Evolutionary conservation across 495 filamentous ascomycete species (phyloP).

Genomic region (Tetracladium setigerum): DNA sequence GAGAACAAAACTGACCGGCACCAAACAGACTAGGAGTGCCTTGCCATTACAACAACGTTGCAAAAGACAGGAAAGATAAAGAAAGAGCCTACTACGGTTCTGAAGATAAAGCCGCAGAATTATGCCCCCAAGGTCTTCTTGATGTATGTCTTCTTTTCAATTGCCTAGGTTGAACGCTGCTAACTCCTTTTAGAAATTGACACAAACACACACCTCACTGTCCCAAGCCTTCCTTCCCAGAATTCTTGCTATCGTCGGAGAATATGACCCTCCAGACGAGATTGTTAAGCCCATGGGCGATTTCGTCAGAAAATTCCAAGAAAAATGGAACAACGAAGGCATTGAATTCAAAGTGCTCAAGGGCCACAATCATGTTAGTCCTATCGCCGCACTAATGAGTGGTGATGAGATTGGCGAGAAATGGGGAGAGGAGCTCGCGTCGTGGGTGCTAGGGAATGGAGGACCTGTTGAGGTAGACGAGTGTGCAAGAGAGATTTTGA

Average conservation of each 20-base stretch:
- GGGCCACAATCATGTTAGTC: conserved; percentile 39
- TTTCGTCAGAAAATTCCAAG: conserved; percentile 24
- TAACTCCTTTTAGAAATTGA: no score
- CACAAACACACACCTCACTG: no score
- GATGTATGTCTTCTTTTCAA: no score
- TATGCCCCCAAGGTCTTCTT: no score
- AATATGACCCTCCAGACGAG: conserved; percentile 31
- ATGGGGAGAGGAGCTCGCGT: conserved; percentile 30
- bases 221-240: conserved; percentile 6
- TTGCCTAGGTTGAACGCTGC: no score
- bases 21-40: no score
- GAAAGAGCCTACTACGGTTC: no score
- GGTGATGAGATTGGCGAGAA: conserved; percentile 32
- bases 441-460: conserved; percentile 18
- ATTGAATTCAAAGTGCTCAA: conserved; percentile 24
- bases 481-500: no score
- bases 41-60: no score
- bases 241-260: conserved; percentile 26
- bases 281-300: conserved; percentile 22
- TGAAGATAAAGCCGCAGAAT: no score
- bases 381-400: conserved; percentile 22
- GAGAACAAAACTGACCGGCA: background rate
- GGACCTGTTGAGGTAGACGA: no score
- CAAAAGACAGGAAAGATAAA: no score
- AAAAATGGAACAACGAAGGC: conserved; percentile 23